These are phyloP conservation scores for Alternaria conjuncta DNA, from an alignment of 2,329 filamentous ascomycete species.

Conservation along the genomic window DNA sequence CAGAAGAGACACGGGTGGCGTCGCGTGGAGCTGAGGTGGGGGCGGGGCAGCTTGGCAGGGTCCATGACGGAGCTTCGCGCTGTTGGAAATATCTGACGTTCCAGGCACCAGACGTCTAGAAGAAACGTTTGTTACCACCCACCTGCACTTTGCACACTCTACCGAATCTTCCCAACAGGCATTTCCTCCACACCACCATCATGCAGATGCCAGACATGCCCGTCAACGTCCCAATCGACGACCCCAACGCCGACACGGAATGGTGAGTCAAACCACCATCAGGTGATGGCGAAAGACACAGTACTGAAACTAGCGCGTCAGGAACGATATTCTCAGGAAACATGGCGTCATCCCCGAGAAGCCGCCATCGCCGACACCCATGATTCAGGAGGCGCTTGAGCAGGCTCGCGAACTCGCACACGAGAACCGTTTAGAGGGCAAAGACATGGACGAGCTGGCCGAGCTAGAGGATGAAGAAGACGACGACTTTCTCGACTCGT, in stretches of 20 bases:
- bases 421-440: slow-evolving; percentile 91
- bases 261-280: slow-evolving; percentile 64
- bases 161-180: not conserved
- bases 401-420: slow-evolving; percentile 84
- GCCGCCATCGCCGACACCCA: slow-evolving; percentile 89
- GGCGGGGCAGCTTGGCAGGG: slow-evolving; percentile 31
- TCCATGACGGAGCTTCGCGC: slow-evolving; percentile 17
- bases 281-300: not conserved
- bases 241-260: slow-evolving; percentile 97
- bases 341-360: slow-evolving; percentile 98
- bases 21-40: slow-evolving; percentile 23
- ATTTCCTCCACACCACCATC: slow-evolving; percentile 2
- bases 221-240: slow-evolving; percentile 83
- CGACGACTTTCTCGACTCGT: slow-evolving; percentile 85
- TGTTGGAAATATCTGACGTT: slow-evolving; percentile 18
- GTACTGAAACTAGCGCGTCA: slow-evolving; percentile 47
- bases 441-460: slow-evolving; percentile 90
- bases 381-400: slow-evolving; percentile 92
- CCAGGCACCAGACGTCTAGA: slow-evolving; percentile 19
- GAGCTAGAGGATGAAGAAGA: slow-evolving; percentile 96
- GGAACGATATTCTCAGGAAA: slow-evolving; percentile 98
- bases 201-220: slow-evolving; percentile 61
- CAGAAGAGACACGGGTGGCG: not conserved
- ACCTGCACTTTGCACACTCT: slow-evolving; percentile 30
- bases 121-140: not conserved